Conservation (phyloP, 495 filamentous ascomycete genomes). For the Achaetomiella virescens region DNA sequence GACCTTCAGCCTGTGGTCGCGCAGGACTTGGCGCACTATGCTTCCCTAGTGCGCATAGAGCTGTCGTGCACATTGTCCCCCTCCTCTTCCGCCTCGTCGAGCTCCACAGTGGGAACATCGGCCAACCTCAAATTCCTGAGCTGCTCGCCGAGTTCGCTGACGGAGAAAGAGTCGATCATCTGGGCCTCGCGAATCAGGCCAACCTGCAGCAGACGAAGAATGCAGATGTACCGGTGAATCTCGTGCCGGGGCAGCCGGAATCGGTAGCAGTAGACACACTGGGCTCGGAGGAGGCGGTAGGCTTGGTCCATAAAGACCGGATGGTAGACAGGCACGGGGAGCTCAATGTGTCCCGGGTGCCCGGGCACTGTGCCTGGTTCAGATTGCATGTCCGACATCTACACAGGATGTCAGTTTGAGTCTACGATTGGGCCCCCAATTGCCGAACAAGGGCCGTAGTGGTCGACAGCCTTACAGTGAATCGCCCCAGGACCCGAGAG, state of each 20-base stretch:
- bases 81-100: constrained; percentile 30
- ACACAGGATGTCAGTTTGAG: constrained; percentile 6
- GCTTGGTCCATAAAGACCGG: constrained; percentile 89
- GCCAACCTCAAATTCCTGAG: constrained; percentile 16
- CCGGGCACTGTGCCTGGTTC: constrained; percentile 71
- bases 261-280: constrained; percentile 83
- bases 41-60: constrained; percentile 58
- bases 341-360: constrained; percentile 93
- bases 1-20: constrained; percentile 44
- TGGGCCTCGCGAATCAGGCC: constrained; percentile 72
- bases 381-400: constrained; percentile 90
- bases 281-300: constrained; percentile 71
- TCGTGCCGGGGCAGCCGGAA: constrained; percentile 67
- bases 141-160: constrained; percentile 39
- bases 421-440: background rate
- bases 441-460: background rate
- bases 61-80: constrained; percentile 24
- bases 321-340: constrained; percentile 89
- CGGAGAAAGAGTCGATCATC: constrained; percentile 53
- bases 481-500: constrained; percentile 85
- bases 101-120: constrained; percentile 20
- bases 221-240: constrained; percentile 73
- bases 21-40: constrained; percentile 64
- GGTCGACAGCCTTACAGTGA: constrained; percentile 54
- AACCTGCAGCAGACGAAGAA: constrained; percentile 77